Evolutionary conservation across 768 basidiomycete species (phyloP).

Genomic region (Boletus huronensis): DNA sequence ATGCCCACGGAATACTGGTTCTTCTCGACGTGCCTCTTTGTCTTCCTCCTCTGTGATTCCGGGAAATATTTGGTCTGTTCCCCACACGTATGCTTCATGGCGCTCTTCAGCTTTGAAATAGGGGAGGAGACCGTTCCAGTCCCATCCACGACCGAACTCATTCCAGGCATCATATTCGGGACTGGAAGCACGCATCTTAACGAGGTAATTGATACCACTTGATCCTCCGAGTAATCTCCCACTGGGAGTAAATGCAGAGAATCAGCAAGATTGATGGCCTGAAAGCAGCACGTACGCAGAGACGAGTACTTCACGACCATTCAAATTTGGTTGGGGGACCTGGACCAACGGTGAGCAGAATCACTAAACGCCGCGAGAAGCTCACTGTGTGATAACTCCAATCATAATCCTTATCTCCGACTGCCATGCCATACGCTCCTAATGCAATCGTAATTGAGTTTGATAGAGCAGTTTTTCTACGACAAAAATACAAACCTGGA

Average conservation of each 20-base stretch:
- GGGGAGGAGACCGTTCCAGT: constrained; percentile 15
- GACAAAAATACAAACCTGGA: constrained; percentile 11
- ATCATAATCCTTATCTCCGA: constrained; percentile 10
- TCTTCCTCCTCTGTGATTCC: constrained; percentile 12
- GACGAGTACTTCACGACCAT: not conserved
- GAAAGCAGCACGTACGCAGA: constrained; percentile 5
- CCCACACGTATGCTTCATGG: constrained; percentile 5
- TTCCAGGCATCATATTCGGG: constrained; percentile 20
- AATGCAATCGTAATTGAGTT: not conserved
- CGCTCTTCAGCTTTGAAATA: constrained; percentile 14
- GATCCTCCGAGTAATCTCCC: constrained; percentile 21
- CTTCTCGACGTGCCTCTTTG: constrained; percentile 5
- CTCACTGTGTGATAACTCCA: constrained; percentile 18
- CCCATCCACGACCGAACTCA: constrained; percentile 16
- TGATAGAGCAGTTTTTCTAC: no score
- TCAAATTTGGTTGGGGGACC: constrained; percentile 14
- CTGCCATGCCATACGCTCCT: constrained; percentile 6
- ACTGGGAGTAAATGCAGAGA: not conserved
- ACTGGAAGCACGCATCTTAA: constrained; percentile 19
- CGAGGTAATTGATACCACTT: constrained; percentile 17
- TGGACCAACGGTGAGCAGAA: not conserved
- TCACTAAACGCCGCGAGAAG: not conserved
- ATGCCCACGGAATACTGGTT: constrained; percentile 11
- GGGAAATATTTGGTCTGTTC: constrained; percentile 13
- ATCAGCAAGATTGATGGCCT: not conserved